Base-by-base conservation (phyloP, 2,329 filamentous ascomycete species). In the Cladosporium sp. region DNA sequence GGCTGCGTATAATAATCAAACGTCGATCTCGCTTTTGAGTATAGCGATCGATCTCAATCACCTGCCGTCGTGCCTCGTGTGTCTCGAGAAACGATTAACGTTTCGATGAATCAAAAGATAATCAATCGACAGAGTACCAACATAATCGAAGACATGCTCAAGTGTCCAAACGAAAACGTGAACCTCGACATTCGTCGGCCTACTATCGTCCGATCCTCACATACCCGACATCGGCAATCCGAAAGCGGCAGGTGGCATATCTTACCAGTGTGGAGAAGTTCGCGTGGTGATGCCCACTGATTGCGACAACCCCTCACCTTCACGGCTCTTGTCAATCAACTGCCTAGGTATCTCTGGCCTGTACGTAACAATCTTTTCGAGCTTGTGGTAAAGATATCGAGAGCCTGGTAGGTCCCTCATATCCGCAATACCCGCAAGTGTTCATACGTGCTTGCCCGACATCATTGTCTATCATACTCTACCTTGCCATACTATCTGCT, bases 371-470 rank as follows among this genome's bases (percentile, higher is more conserved):
- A 26, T 57, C 32, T 10, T 11, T 3, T 39, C 5, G 51, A 54
- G 51, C 16, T 30, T 21, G 11, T 25, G 32, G 32, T 48, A 26
- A 48, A 54, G 48, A 62, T 32, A 28, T 11, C 51, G 10, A 21
- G 59, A 13, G 26, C 26, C 51, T n/a, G 18, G 28, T 51, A 54
- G 30, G 26, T 7, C 14, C 30, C 21, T 49, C 59, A 11, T 32
- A 54, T 48, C 60, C 60, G 60, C 60, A 63, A 63, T 63, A 63
- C 34, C 60, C 60, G 60, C 60, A 25, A 49, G 32, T 13, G 18
- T 18, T 51, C 34, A 46, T 58, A 46, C 32, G 26, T 46, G 23
- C 25, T 46, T 28, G 36, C 26, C 23, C 23, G 56, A 58, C 39
- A 48, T 48, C 58, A 60, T 62, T 28, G 26, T 61, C 43, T 53